Base-by-base conservation (phyloP, 2,329 filamentous ascomycete species). In the Paracoccidioides brasiliensis region DNA sequence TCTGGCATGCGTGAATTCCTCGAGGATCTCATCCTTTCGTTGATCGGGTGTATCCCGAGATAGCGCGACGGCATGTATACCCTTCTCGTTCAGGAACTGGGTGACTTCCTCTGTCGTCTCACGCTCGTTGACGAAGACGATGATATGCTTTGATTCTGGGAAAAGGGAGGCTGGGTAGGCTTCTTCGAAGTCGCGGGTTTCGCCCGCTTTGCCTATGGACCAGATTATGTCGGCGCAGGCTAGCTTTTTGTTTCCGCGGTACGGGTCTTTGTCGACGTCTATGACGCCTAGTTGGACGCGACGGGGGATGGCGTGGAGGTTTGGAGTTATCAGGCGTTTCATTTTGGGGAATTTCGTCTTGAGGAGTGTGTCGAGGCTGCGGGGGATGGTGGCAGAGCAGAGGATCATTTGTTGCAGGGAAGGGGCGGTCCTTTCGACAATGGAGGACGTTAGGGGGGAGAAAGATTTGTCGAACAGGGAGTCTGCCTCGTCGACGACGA, bases 71-170 rank as follows among this genome's bases (percentile, higher is more conserved):
- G 91, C 90, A 62, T 95, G 86, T 64, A 98, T 90, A 55, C 90
- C 90, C 74, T 96, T 96, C 52, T 80, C 80, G 10, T 76, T 74
- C 0, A 98, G 81, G 68, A 87, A 98, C 1, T 83, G 74, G 10
- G 90, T 84, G 0, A 98, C 78, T 65, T 90, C 82, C 56, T 86
- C 80, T 0, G 91, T 88, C 66, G 88, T 89, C 66, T 95, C 90
- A 40, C 93, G 86, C 76, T 97, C 90, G 70, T 97, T 97, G 68
- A 97, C 91, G 65, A 97, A 97, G 3, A 97, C 90, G 56, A 97
- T 82, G 64, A 98, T 86, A 59, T 88, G 86, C 69, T 93, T 93
- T 30, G 88, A 78, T 57, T 86, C 83, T 4, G 84, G 73, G 6
- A 61, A 64, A 53, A 66, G 65, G 54, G 66, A 69, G 5, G 59